Conservation (phyloP, 345 rosid species). For the Bretschneidera sinensis region DNA sequence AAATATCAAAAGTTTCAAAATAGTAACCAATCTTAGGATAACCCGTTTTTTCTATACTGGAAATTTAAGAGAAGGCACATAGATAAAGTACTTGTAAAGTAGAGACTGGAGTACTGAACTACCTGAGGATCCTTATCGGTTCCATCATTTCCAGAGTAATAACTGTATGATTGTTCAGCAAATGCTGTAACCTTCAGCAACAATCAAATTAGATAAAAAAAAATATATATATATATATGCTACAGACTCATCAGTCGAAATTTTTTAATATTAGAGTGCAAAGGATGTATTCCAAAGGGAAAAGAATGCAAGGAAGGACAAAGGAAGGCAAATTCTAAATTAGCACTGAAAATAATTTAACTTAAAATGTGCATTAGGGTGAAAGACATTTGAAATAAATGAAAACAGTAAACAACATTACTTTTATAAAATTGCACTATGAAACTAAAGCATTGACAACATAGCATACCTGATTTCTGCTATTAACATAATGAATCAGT, state of each 20-base stretch:
- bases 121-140: constrained; percentile 91
- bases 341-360: not conserved
- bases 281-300: constrained; percentile 6
- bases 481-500: constrained; percentile 50
- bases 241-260: not conserved
- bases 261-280: constrained; percentile 1
- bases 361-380: not conserved
- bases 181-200: constrained; percentile 40
- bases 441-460: constrained; percentile 5
- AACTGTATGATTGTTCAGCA: constrained; percentile 65
- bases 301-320: constrained; percentile 3
- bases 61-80: constrained; percentile 8
- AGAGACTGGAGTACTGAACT: constrained; percentile 22
- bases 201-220: constrained; percentile 9
- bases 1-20: constrained; percentile 9
- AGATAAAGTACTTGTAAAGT: not conserved
- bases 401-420: not conserved
- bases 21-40: not conserved
- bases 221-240: not conserved
- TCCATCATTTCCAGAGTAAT: constrained; percentile 87
- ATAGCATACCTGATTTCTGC: constrained; percentile 46
- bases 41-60: not conserved
- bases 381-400: not conserved
- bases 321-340: not conserved
- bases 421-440: constrained; percentile 2